Evolutionary conservation across 495 filamentous ascomycete species (phyloP).

Genomic region (Cercophora newfieldiana): DNA sequence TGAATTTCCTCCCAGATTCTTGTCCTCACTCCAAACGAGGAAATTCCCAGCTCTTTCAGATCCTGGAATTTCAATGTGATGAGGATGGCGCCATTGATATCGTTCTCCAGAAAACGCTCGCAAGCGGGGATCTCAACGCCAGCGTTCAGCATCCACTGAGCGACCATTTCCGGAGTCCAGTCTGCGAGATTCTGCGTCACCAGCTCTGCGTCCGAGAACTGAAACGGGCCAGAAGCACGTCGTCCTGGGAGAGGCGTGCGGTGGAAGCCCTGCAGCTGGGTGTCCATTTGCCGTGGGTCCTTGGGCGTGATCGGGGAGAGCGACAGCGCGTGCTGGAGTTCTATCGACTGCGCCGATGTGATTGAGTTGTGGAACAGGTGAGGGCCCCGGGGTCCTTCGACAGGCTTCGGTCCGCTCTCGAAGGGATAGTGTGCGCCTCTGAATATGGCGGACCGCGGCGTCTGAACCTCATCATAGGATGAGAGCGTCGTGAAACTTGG

Average conservation of each 20-base stretch:
- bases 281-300: conserved; percentile 36
- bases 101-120: conserved; percentile 84
- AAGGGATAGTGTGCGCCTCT: conserved; percentile 34
- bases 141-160: conserved; percentile 70
- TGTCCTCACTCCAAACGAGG: conserved; percentile 90
- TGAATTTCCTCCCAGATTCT: conserved; percentile 83
- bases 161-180: conserved; percentile 78
- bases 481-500: conserved; percentile 73
- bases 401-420: conserved; percentile 51
- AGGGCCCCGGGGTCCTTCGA: conserved; percentile 79
- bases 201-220: conserved; percentile 55
- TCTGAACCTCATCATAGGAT: conserved; percentile 72
- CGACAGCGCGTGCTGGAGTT: conserved; percentile 61
- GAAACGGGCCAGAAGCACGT: conserved; percentile 43
- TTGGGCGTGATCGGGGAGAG: conserved; percentile 63
- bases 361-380: conserved; percentile 78
- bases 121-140: conserved; percentile 71
- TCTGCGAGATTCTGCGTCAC: conserved; percentile 56
- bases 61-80: conserved; percentile 87
- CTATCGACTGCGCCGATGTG: conserved; percentile 48
- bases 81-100: conserved; percentile 83
- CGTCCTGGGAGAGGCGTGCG: conserved; percentile 35
- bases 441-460: conserved; percentile 58
- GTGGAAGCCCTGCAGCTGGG: conserved; percentile 38
- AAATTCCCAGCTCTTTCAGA: conserved; percentile 88